These are phyloP conservation scores for Pilasporangium apinafurcum DNA, from an alignment of 352 stramenopile genomes.

Conservation along the genomic window DNA sequence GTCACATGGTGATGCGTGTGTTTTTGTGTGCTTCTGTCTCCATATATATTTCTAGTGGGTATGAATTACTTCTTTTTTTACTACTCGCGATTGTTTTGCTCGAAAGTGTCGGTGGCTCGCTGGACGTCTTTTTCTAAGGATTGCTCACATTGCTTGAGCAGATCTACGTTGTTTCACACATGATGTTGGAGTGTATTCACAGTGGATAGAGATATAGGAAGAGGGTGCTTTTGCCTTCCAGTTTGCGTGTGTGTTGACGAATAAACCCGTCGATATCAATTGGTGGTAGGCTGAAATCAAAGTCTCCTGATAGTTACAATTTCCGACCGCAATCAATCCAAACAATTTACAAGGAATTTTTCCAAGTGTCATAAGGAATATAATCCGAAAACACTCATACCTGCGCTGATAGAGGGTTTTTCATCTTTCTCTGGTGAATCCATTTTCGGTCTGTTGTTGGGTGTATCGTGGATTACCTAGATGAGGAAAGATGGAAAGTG, in stretches of 20 bases:
- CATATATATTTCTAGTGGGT: not conserved
- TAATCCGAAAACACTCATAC: not conserved
- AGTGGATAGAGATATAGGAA: no score
- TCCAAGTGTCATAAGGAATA: no score
- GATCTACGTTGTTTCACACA: conserved; percentile 1
- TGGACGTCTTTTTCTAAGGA: conserved; percentile 3
- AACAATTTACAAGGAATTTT: no score
- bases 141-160: conserved; percentile 2
- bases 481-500: not conserved
- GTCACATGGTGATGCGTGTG: not conserved
- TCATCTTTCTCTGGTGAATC: not conserved
- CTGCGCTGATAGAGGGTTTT: not conserved
- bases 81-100: not conserved
- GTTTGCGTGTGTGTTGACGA: conserved; percentile 1
- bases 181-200: no score
- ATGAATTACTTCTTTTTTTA: not conserved
- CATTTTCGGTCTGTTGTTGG: not conserved
- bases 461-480: conserved; percentile 1
- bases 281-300: not conserved
- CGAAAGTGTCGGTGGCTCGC: conserved; percentile 5
- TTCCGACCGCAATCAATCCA: no score
- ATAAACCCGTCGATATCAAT: conserved; percentile 3
- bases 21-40: conserved; percentile 11
- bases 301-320: no score
- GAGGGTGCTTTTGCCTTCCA: not conserved